A percentile compares a stretch with the other conserved stretches of the same genome.
These are phyloP conservation scores for Vigna angularis DNA, from an alignment of 306 rosid genomes.

Conservation along the genomic window DNA sequence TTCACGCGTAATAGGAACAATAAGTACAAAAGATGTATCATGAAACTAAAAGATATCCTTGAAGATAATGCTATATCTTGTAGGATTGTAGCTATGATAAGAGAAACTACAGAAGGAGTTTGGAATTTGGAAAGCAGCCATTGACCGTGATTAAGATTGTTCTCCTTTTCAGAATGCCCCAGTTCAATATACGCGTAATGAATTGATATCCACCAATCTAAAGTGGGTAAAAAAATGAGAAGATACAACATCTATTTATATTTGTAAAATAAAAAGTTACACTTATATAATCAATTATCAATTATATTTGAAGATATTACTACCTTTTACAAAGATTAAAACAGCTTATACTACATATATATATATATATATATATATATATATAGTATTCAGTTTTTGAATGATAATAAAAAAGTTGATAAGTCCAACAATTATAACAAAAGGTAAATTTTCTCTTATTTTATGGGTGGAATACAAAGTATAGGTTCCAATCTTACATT, in stretches of 20 bases:
- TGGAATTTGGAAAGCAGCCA: not conserved
- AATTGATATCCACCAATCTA: not conserved
- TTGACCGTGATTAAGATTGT: not conserved
- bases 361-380: too few species aligned
- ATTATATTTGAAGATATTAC: too few species aligned
- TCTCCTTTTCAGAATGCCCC: not conserved
- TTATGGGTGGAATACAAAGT: not conserved
- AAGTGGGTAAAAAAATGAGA: too few species aligned
- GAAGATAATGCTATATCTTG: not conserved
- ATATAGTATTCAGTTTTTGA: too few species aligned
- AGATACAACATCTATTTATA: too few species aligned
- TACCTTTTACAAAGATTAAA: too few species aligned
- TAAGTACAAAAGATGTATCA: not conserved
- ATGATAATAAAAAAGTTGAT: too few species aligned
- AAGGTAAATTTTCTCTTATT: slow-evolving; percentile 2
- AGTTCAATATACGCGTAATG: not conserved
- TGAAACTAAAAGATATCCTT: not conserved
- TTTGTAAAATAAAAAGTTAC: too few species aligned
- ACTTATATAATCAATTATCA: too few species aligned
- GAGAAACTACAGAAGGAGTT: not conserved
- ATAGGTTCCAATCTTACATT: too few species aligned
- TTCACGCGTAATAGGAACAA: not conserved
- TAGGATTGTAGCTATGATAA: not conserved
- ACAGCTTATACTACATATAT: too few species aligned
- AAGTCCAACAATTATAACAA: too few species aligned